Percentiles rank a stretch among this genome's conserved stretches.
These are phyloP conservation scores for Lithohypha guttulata DNA, from an alignment of 2,329 filamentous ascomycete species.

Conservation along the genomic window DNA sequence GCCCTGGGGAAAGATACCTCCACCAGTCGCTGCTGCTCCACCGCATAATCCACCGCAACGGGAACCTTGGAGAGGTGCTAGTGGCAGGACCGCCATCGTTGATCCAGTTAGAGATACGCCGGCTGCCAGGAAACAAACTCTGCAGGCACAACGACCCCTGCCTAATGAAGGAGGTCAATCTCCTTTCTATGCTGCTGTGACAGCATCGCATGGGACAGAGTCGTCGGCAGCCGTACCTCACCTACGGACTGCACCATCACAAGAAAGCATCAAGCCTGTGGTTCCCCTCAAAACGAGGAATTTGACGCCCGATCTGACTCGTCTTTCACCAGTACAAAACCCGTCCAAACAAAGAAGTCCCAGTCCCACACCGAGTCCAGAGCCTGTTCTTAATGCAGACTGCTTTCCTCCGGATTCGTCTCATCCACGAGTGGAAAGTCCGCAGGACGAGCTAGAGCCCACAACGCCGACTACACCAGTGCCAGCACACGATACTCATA, in stretches of 20 bases:
- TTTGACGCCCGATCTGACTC: neutral
- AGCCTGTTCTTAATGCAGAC: neutral
- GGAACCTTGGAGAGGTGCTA: conserved; percentile 60
- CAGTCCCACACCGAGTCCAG: neutral
- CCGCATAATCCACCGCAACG: conserved; percentile 38
- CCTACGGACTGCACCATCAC: conserved; percentile 18
- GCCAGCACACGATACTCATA: conserved; percentile 53
- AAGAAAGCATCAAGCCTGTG: conserved; percentile 33
- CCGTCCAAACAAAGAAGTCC: neutral
- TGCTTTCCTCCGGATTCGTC: no score
- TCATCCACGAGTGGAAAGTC: conserved; percentile 3
- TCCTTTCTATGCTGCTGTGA: neutral
- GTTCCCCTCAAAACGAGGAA: conserved; percentile 30
- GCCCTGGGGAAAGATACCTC: conserved; percentile 23
- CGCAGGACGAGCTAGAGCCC: conserved; percentile 5
- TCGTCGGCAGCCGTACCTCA: conserved; percentile 13
- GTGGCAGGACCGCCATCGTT: conserved; percentile 55
- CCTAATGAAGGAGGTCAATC: conserved; percentile 14
- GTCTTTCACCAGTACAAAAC: neutral
- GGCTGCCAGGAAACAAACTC: conserved; percentile 31
- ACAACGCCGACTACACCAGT: conserved; percentile 29
- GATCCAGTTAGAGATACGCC: conserved; percentile 53
- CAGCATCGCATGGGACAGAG: neutral
- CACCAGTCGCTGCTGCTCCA: conserved; percentile 29
- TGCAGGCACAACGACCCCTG: conserved; percentile 22